Percentiles rank a stretch among this genome's conserved stretches.
phyloP scores from a whole-genome alignment of 768 basidiomycete species.

The Suillus subalutaceus region DNA sequence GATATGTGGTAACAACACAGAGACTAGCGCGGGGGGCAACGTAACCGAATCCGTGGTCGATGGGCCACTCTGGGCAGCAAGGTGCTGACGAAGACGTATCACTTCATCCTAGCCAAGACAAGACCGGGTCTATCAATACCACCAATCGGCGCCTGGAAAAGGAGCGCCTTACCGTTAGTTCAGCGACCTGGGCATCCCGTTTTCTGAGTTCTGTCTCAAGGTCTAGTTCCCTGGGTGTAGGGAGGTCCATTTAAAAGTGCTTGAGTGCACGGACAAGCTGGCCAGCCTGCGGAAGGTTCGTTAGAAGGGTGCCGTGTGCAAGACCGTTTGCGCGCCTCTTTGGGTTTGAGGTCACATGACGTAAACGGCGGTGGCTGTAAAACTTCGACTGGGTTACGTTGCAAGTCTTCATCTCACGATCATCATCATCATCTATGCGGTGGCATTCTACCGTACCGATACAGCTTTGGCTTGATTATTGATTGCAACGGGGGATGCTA shows the following conservation, averaged over 20 bases:
- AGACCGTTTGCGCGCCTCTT: conserved; percentile 30
- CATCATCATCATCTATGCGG: conserved; percentile 2
- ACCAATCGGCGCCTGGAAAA: conserved; percentile 23
- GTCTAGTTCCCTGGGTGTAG: conserved; percentile 76
- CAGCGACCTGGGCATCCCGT: conserved; percentile 70
- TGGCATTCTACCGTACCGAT: neutral
- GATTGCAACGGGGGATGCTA: neutral
- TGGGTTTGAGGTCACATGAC: conserved; percentile 28
- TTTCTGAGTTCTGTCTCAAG: conserved; percentile 78
- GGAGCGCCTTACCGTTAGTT: conserved; percentile 64
- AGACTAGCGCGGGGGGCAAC: conserved; percentile 70
- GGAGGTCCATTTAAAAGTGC: conserved; percentile 59
- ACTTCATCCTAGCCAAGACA: conserved; percentile 65
- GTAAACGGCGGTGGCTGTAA: conserved; percentile 36
- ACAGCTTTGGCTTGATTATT: neutral
- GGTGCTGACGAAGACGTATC: conserved; percentile 64
- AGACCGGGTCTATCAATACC: conserved; percentile 20
- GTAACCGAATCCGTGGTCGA: conserved; percentile 65
- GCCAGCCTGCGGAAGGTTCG: conserved; percentile 13
- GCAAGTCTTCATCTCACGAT: neutral
- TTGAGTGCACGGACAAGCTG: conserved; percentile 18
- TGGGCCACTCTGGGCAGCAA: conserved; percentile 60
- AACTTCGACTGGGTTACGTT: conserved; percentile 14
- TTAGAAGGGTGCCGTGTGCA: conserved; percentile 25
- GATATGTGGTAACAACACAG: conserved; percentile 71